Conservation (phyloP, 2,329 filamentous ascomycete species). For the Fusarium tjaetaba region DNA sequence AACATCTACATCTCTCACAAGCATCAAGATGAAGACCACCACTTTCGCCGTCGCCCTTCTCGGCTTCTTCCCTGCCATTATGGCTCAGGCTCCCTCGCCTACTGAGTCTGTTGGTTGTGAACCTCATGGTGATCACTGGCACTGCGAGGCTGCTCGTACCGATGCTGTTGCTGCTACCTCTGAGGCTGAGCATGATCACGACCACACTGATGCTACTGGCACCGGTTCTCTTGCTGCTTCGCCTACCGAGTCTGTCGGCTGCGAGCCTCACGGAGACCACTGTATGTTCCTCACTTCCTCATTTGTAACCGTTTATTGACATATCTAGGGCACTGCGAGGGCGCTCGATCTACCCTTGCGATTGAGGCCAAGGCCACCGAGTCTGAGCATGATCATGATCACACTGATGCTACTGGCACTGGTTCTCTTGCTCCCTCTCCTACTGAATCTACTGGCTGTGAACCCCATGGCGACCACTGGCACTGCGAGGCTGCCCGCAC, state of each 20-base stretch:
- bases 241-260: slow-evolving; percentile 37
- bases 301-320: not conserved
- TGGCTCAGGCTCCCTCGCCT: slow-evolving; percentile 38
- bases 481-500: slow-evolving; percentile 40
- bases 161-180: not conserved
- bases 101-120: slow-evolving; percentile 41
- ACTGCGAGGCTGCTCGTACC: slow-evolving; percentile 38
- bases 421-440: slow-evolving; percentile 25
- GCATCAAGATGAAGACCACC: slow-evolving; percentile 38
- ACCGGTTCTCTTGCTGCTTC: slow-evolving; percentile 12
- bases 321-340: slow-evolving; percentile 36
- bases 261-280: slow-evolving; percentile 40
- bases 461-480: slow-evolving; percentile 40
- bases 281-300: not conserved
- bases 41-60: slow-evolving; percentile 37
- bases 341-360: slow-evolving; percentile 15
- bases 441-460: slow-evolving; percentile 38
- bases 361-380: slow-evolving; percentile 7
- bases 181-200: not conserved
- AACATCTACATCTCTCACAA: not conserved
- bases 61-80: slow-evolving; percentile 33
- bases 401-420: not conserved
- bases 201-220: not conserved
- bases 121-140: slow-evolving; percentile 39
- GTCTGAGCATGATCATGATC: slow-evolving; percentile 6